Evolutionary conservation across 768 basidiomycete genomes (phyloP), one percentile per base, ranked within the genome.

Genomic region (Rhodosporidiobolus sp.): DNA sequence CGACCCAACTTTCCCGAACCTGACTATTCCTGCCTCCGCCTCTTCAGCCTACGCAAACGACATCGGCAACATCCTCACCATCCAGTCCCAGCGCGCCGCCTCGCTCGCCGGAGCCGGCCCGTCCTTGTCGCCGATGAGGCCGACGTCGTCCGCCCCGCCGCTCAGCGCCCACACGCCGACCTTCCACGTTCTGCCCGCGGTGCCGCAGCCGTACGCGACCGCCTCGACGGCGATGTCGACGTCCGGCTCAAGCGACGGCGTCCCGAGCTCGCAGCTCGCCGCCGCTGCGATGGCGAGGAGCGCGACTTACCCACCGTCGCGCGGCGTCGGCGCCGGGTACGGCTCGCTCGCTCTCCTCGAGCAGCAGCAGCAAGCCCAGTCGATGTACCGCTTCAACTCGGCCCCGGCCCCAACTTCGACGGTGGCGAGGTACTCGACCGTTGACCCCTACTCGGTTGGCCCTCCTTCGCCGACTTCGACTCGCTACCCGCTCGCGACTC

Each of bases 51-150:
- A 62, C 67, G 74, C 74, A 22, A 68, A 69, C 69, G 73, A 74
- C 54, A 64, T 74, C 54, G 73, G 73, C 62, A 60, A 70, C 53
- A 61, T 74, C 52, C 62, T 74, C 34, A 74, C 73, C 10, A 74
- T 74, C 48, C 62, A 70, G 30, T 74, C 73, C 3, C 73, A 74
- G 22, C 65, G 65, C n/a, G 73, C 66, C 11, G 69, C 73, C 10
- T 20, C 60, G 28, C 73, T 70, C 57, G 73, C 73, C 3, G 26
- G 53, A 3, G 38, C 38, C 38, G 38, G 38, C 38, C 66, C 63
- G 11, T 0, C 52, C 0, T 60, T 66, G 28, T 8, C 34, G 19
- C 1, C 28, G 45, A 4, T 14, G 28, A 11, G 17, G 16, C 7
- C 35, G 50, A 24, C 49, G 6, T 30, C 30, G 4, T 19, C 20